Percentiles rank a stretch among this genome's conserved stretches.
phyloP scores from a whole-genome alignment of 1,284 basidiomycete genomes.

The Coniophora puteana region DNA sequence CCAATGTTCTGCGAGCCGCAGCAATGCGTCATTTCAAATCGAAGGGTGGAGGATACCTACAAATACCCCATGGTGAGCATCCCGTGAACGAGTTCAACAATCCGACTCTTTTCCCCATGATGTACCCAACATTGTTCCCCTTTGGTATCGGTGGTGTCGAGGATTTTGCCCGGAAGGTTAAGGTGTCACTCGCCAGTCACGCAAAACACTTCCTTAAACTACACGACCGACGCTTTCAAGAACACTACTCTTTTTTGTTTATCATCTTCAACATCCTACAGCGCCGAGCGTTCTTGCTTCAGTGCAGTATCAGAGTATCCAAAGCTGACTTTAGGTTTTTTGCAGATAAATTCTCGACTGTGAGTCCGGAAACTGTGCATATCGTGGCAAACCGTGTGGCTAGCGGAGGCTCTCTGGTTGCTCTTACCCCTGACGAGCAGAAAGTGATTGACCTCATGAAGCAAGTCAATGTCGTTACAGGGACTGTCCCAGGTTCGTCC shows the following conservation, averaged over 20 bases:
- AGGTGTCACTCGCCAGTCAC: constrained; percentile 24
- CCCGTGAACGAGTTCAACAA: constrained; percentile 29
- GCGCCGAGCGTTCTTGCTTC: constrained; percentile 19
- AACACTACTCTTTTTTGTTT: constrained; percentile 34
- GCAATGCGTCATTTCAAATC: constrained; percentile 29
- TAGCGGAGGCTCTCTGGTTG: constrained; percentile 14
- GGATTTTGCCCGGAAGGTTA: constrained; percentile 11
- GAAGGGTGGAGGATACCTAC: constrained; percentile 22
- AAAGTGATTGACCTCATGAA: constrained; percentile 27
- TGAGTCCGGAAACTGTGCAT: constrained; percentile 16
- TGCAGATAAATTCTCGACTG: constrained; percentile 24
- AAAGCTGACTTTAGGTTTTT: no score
- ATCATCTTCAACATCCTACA: constrained; percentile 36
- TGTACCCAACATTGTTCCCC: constrained; percentile 34
- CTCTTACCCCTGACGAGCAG: constrained; percentile 22
- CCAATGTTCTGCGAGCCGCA: constrained; percentile 26
- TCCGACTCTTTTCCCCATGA: constrained; percentile 28
- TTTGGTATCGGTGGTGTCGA: constrained; percentile 36
- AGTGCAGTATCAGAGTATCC: no score
- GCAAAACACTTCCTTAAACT: constrained; percentile 26
- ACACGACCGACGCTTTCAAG: constrained; percentile 29
- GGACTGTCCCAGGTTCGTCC: constrained; percentile 29
- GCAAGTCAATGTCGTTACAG: constrained; percentile 28
- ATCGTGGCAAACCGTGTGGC: constrained; percentile 17
- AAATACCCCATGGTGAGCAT: constrained; percentile 24